A percentile compares a stretch with the other conserved stretches of the same genome.
These are phyloP conservation scores for Achlya hypogyna DNA, from an alignment of 352 stramenopile genomes.

Conservation along the genomic window DNA sequence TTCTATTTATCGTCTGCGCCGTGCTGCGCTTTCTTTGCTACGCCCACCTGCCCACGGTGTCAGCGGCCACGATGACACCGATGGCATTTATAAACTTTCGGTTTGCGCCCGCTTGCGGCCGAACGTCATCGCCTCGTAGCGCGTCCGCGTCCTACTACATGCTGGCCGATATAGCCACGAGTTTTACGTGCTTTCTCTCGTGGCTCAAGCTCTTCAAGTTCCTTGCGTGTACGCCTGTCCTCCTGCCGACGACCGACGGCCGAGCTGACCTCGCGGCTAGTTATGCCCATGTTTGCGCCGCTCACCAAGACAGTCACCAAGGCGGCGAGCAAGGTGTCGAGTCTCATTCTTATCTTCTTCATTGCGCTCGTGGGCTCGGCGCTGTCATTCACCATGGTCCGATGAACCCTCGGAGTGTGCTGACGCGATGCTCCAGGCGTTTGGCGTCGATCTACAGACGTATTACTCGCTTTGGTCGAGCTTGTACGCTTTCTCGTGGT, in stretches of 20 bases:
- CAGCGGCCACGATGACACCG: not conserved
- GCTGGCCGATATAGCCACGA: conserved; percentile 12
- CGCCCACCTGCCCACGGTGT: not conserved
- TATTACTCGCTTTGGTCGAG: conserved; percentile 11
- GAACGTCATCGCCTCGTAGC: not conserved
- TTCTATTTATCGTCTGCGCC: not conserved
- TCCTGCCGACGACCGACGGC: too few species aligned
- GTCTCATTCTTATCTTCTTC: conserved; percentile 14
- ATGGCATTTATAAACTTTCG: conserved; percentile 13
- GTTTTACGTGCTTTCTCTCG: conserved; percentile 20
- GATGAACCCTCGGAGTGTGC: not conserved
- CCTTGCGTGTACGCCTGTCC: conserved; percentile 8
- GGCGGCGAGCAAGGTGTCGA: not conserved
- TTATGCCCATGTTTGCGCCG: conserved; percentile 18
- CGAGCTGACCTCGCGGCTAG: too few species aligned
- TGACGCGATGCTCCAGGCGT: not conserved
- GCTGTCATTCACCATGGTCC: conserved; percentile 19
- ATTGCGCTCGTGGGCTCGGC: conserved; percentile 12
- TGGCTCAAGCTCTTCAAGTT: conserved; percentile 21
- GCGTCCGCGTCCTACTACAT: conserved; percentile 3
- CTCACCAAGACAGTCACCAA: conserved; percentile 13
- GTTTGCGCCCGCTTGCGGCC: not conserved
- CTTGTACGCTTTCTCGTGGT: not conserved
- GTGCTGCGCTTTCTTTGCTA: conserved; percentile 1
- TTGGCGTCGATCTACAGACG: conserved; percentile 9